phyloP scores from a whole-genome alignment of 495 filamentous ascomycete genomes.

The Aspergillus bertholletiae region DNA sequence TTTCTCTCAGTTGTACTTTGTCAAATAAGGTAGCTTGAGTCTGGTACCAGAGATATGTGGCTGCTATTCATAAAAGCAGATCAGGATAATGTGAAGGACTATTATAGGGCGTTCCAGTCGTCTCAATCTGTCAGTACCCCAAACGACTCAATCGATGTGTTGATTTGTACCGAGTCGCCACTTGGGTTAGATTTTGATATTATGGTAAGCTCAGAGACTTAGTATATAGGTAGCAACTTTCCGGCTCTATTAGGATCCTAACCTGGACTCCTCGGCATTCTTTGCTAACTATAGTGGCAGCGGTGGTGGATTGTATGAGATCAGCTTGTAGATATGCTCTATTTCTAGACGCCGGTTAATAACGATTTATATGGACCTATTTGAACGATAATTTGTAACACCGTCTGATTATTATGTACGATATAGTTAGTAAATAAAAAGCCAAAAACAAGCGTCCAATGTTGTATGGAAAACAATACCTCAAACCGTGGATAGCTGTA shows the following conservation, averaged over 20 bases:
- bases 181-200: neutral
- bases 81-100: neutral
- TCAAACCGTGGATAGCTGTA: too few relatives aligned
- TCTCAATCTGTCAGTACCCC: neutral
- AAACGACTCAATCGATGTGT: too few relatives aligned
- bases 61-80: neutral
- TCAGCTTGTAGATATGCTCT: neutral
- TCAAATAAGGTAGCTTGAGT: conserved; percentile 7
- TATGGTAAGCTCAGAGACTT: neutral
- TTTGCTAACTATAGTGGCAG: neutral
- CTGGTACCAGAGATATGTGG: neutral
- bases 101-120: neutral
- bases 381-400: too few relatives aligned
- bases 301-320: neutral
- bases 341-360: too few relatives aligned
- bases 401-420: too few relatives aligned
- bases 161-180: neutral
- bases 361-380: too few relatives aligned
- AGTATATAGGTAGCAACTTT: neutral
- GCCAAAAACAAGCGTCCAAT: too few relatives aligned
- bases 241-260: neutral
- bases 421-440: too few relatives aligned
- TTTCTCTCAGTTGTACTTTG: conserved; percentile 14
- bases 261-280: neutral
- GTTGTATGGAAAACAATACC: too few relatives aligned